A percentile compares a stretch with the other conserved stretches of the same genome.
These are phyloP conservation scores for Phytophthora brassicae DNA, from an alignment of 352 stramenopile species.

Conservation along the genomic window DNA sequence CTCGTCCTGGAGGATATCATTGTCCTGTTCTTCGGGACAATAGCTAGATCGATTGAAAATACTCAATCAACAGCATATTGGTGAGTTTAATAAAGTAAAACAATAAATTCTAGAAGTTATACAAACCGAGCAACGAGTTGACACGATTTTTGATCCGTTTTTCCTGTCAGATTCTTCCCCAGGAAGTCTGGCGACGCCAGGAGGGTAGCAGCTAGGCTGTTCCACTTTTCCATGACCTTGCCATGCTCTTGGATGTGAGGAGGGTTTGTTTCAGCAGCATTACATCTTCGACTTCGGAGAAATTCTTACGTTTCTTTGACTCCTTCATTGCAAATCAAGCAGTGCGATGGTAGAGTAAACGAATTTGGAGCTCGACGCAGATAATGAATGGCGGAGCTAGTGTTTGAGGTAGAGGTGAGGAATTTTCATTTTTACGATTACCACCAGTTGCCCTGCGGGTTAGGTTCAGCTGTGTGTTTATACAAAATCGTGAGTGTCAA, in stretches of 20 bases:
- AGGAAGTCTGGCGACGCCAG: not conserved
- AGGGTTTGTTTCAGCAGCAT: slow-evolving; percentile 12
- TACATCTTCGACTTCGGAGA: slow-evolving; percentile 3
- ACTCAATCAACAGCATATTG: not conserved
- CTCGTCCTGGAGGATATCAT: slow-evolving; percentile 7
- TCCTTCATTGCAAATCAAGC: not conserved
- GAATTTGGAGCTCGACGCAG: not conserved
- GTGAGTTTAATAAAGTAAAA: no score
- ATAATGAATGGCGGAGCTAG: not conserved
- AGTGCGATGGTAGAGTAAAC: not conserved
- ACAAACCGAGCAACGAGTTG: not conserved
- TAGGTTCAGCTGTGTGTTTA: not conserved
- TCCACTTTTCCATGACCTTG: slow-evolving; percentile 8
- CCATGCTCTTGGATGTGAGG: not conserved
- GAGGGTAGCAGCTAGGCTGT: not conserved
- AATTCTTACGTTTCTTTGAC: slow-evolving; percentile 9
- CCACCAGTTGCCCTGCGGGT: not conserved
- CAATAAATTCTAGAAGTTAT: not conserved
- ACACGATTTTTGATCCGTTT: slow-evolving; percentile 6
- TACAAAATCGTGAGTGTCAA: no score
- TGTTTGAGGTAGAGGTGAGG: no score
- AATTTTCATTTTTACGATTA: not conserved
- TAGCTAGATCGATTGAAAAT: no score
- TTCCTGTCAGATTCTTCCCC: not conserved
- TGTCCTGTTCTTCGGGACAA: slow-evolving; percentile 10